A percentile compares a stretch with the other conserved stretches of the same genome.
These are phyloP conservation scores for Colletotrichum sidae DNA, from an alignment of 2,329 filamentous ascomycete species.

Conservation along the genomic window DNA sequence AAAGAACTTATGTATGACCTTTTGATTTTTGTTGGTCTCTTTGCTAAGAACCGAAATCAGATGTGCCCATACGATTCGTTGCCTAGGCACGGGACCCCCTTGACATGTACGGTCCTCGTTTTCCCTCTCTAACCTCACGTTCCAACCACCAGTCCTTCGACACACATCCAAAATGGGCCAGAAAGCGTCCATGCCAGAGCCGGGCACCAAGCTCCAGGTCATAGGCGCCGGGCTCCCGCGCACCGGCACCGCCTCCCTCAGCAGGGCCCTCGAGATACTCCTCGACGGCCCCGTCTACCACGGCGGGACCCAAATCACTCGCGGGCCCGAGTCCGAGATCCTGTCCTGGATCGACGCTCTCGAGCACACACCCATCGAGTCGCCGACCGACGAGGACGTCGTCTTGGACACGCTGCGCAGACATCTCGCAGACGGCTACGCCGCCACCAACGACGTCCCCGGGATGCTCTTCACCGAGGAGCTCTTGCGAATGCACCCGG, in stretches of 20 bases:
- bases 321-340: constrained; percentile 37
- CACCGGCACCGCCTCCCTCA: constrained; percentile 43
- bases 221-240: constrained; percentile 43
- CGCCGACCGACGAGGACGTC: constrained; percentile 10
- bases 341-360: constrained; percentile 35
- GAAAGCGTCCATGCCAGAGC: constrained; percentile 39
- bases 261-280: constrained; percentile 41
- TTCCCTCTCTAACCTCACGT: background rate
- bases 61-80: no score
- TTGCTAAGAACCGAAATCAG: no score
- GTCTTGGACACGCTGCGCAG: constrained; percentile 5
- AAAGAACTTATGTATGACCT: no score
- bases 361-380: constrained; percentile 10
- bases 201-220: constrained; percentile 39
- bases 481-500: constrained; percentile 38
- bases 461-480: constrained; percentile 19
- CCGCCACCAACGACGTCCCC: constrained; percentile 7
- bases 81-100: no score
- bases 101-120: background rate
- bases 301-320: constrained; percentile 40
- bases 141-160: background rate
- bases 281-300: constrained; percentile 42
- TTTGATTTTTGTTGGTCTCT: no score
- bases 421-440: constrained; percentile 12
- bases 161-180: constrained; percentile 39